These are phyloP conservation scores for Talaromyces proteolyticus DNA, from an alignment of 495 filamentous ascomycete genomes.

Conservation along the genomic window DNA sequence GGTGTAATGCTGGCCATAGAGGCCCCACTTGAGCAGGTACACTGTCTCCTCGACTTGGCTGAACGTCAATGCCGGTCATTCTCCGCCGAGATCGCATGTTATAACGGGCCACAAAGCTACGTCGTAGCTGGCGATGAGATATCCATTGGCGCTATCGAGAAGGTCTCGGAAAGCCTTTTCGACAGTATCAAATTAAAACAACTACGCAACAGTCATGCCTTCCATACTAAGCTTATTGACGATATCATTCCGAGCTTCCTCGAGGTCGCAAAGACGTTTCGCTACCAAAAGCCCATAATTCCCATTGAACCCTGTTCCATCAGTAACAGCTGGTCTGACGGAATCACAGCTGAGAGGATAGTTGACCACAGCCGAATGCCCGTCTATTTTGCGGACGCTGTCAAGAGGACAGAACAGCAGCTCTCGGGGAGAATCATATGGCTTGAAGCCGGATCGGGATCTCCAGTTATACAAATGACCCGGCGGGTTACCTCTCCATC, in stretches of 20 bases:
- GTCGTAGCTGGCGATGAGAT: conserved; percentile 27
- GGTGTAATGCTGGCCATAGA: conserved; percentile 44
- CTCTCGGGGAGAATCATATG: conserved; percentile 17
- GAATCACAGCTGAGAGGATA: conserved; percentile 9
- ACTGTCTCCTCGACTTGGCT: background rate
- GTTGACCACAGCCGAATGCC: conserved; percentile 28
- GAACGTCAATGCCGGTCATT: background rate
- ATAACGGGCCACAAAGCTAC: conserved; percentile 32
- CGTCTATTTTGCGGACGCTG: conserved; percentile 34
- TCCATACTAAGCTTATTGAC: conserved; percentile 42
- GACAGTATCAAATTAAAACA: conserved; percentile 13
- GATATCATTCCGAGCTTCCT: conserved; percentile 20
- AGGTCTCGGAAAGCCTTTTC: no score
- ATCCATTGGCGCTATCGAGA: conserved; percentile 22
- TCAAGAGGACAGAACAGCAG: conserved; percentile 19
- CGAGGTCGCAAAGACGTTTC: conserved; percentile 15
- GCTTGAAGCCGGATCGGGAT: conserved; percentile 34
- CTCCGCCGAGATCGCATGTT: conserved; percentile 33
- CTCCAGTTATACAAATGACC: conserved; percentile 21
- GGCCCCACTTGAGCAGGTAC: background rate
- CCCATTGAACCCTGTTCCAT: conserved; percentile 18
- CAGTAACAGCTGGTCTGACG: background rate
- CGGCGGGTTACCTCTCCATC: conserved; percentile 10
- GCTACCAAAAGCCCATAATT: conserved; percentile 18
- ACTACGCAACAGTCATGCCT: conserved; percentile 40